Conservation (phyloP, 805 yeast genomes). For the Nakazawaea peltata region DNA sequence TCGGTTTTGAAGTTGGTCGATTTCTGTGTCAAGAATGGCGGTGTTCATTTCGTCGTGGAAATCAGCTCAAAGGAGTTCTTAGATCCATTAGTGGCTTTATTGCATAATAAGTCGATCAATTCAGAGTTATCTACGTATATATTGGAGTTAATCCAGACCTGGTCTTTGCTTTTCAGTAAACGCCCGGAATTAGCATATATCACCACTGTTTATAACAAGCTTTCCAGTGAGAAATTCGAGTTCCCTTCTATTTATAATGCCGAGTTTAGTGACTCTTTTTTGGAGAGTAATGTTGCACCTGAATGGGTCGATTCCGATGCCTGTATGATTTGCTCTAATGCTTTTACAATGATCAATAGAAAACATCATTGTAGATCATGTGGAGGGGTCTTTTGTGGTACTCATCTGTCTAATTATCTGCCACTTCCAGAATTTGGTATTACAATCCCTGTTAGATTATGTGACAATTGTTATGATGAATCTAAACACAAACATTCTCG, state of each 20-base stretch:
- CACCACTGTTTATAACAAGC: slow-evolving; percentile 47
- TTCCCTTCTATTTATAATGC: slow-evolving; percentile 52
- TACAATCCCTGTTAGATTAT: slow-evolving; percentile 82
- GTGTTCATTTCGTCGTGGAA: slow-evolving; percentile 73
- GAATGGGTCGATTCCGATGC: slow-evolving; percentile 96
- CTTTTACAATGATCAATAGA: slow-evolving; percentile 75
- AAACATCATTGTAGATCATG: slow-evolving; percentile 97
- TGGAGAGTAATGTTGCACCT: slow-evolving; percentile 90
- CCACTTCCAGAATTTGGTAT: slow-evolving; percentile 83
- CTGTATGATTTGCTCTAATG: slow-evolving; percentile 85
- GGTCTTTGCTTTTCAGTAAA: slow-evolving; percentile 68
- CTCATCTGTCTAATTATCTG: slow-evolving; percentile 67
- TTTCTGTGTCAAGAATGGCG: slow-evolving; percentile 88
- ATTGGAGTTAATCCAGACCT: slow-evolving; percentile 60
- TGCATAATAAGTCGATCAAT: slow-evolving; percentile 24
- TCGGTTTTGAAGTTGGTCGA: slow-evolving; percentile 74
- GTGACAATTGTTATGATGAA: slow-evolving; percentile 80
- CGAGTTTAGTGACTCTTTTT: slow-evolving; percentile 37
- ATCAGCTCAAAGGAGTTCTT: slow-evolving; percentile 79
- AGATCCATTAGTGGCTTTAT: slow-evolving; percentile 57
- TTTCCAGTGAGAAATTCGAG: slow-evolving; percentile 53
- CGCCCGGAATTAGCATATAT: slow-evolving; percentile 62
- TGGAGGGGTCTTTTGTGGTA: slow-evolving; percentile 88
- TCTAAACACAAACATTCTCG: slow-evolving; percentile 29
- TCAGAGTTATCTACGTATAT: slow-evolving; percentile 51